Evolutionary conservation across 116 monocot genomes (phyloP), one percentile per base, ranked within the genome.

Genomic region (Phalaenopsis hybrid): DNA sequence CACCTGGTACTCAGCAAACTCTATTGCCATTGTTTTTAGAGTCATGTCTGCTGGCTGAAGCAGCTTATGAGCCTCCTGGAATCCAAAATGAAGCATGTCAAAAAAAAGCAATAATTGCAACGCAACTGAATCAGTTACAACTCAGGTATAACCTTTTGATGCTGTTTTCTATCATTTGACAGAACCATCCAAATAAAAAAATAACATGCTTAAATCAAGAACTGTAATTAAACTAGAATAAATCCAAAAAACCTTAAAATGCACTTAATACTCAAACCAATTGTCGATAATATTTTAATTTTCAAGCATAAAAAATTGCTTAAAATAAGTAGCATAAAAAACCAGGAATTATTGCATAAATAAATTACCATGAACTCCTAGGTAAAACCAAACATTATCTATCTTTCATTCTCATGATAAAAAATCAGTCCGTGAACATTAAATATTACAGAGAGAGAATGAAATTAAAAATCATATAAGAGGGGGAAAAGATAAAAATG

Each of bases 1-100:
- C 59, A 99, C 99, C 91, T 99, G 99, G 82, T 91, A 87, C 81
- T 99, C 99, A 80, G 99, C 99, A 91, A 99, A 99, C 83, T 99
- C 99, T 48, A 94, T 83, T 70, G 99, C 95, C 99, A 99, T 99
- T 48, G 92, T 90, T 83, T 92, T 99, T 11, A 95, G 73, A 84
- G 91, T 91, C 80, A 92, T 93, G 75, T 99, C 99, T 65, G 84
- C 89, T 43, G 99, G 99, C 84, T 95, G 99, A 51, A 99, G 94
- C 80, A 99, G 87, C 80, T 99, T 99, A 80, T 92, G 91, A 15
- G 90, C 88, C 82, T 99, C 99, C 99, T 99, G 89, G 44, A 87
- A 86, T 82, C 57, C 11, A 78, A 57, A 75, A 46, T 18, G 72
- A 67, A 79, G 58, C 8, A 76, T 48, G 16, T 81, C 65, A 81